A percentile compares a stretch with the other conserved stretches of the same genome.
These are phyloP conservation scores for Paramecium tetraurelia DNA, from an alignment of 73 alveolate species.

Conservation along the genomic window DNA sequence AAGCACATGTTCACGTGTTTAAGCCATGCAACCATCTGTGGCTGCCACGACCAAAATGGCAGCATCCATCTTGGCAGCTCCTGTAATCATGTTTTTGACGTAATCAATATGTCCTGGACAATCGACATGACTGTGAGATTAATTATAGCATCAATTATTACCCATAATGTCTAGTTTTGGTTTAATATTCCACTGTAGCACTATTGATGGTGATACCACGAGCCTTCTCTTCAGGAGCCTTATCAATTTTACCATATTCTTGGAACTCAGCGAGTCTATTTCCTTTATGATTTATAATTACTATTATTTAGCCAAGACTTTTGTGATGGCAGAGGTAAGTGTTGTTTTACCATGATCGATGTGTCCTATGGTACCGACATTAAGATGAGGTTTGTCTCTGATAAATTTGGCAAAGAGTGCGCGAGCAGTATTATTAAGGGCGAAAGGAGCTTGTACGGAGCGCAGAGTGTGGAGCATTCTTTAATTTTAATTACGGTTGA, in stretches of 20 bases:
- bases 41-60: constrained; percentile 94
- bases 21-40: constrained; percentile 96
- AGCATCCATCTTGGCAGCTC: constrained; percentile 97
- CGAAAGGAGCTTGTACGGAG: not conserved
- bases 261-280: constrained; percentile 68
- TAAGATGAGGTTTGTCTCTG: constrained; percentile 91
- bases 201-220: constrained; percentile 97
- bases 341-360: constrained; percentile 98
- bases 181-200: constrained; percentile 91
- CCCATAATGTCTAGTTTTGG: constrained; percentile 89
- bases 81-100: constrained; percentile 96
- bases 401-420: constrained; percentile 78
- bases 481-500: constrained; percentile 41
- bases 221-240: constrained; percentile 93
- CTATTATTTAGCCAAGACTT: constrained; percentile 66
- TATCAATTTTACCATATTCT: constrained; percentile 79
- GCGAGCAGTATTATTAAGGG: not conserved
- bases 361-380: constrained; percentile 96
- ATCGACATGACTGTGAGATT: constrained; percentile 75
- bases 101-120: constrained; percentile 98
- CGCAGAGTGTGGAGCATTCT: constrained; percentile 30
- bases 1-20: constrained; percentile 94
- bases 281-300: constrained; percentile 23
- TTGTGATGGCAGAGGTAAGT: constrained; percentile 94
- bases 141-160: not conserved